Base-by-base conservation (phyloP, 1,284 basidiomycete species). In the Limonomyces culmigenus region DNA sequence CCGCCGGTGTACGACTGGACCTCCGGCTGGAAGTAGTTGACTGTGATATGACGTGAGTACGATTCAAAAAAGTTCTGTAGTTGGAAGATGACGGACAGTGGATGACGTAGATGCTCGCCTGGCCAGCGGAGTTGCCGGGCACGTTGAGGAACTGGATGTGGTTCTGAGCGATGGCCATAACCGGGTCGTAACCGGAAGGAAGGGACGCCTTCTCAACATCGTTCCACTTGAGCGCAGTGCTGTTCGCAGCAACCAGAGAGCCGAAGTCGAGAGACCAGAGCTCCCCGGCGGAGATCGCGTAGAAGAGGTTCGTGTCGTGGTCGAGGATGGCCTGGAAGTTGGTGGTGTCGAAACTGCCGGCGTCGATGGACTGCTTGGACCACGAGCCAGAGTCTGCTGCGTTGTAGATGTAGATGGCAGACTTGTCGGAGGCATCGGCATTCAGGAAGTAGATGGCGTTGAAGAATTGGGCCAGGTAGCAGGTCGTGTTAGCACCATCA, bases 251-350 rank as follows among this genome's bases (percentile, higher is more conserved):
- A 32, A 62, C 75, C 39, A 81, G 58, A 4, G 54, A 45, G 14
- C 58, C 62, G 65, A 91, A 70, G 51, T 86, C 67, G 25, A 88
- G 62, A 42, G 65, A 66, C 50, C 62, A 86, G 15, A 83, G 41
- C 40, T 66, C 67, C 32, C 62, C 66, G 2, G 67, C 55, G 5
- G 73, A 74, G 13, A 3, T 46, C 61, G 34, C 43, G 75, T 74
- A 87, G 59, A 89, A 75, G 41, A 77, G 70, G 42, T 88, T 87
- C 36, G 86, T 91, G 55, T 91, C 86, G 46, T 89, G 86, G 56
- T 92, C 87, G 29, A 91, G 67, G 41, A 89, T 73, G 19, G 79
- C 63, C 19, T 56, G 58, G 45, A 70, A 74, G 11, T 8, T 6
- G 1, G 60, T 49, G 2, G 66, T 60, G 50, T 81, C 68, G 46